Percentiles rank a stretch among this genome's conserved stretches.
These are phyloP conservation scores for Volvariella volvacea DNA, from an alignment of 1,284 basidiomycete species.

Conservation along the genomic window DNA sequence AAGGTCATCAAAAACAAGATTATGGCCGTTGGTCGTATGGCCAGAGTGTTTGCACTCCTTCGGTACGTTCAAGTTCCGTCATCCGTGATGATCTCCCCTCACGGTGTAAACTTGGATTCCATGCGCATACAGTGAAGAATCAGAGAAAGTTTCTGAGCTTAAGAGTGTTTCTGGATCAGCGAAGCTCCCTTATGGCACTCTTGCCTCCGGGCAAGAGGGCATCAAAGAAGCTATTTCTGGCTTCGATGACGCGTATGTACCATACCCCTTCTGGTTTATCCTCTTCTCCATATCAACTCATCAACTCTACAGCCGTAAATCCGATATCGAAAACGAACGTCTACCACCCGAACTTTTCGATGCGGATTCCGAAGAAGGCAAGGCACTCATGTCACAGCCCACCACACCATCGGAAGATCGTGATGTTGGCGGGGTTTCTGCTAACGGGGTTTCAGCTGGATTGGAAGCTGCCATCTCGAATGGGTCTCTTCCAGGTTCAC, in stretches of 20 bases:
- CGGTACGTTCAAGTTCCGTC: conserved; percentile 50
- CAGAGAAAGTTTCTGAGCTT: conserved; percentile 94
- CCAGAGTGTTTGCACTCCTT: conserved; percentile 91
- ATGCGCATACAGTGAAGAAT: conserved; percentile 73
- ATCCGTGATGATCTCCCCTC: neutral
- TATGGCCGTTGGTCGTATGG: conserved; percentile 94
- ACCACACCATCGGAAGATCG: conserved; percentile 44
- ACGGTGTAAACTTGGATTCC: neutral
- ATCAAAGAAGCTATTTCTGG: conserved; percentile 94
- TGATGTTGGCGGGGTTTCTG: conserved; percentile 40
- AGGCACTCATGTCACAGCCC: conserved; percentile 49
- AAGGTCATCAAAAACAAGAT: conserved; percentile 97
- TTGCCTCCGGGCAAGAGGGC: conserved; percentile 89
- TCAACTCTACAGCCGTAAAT: conserved; percentile 66
- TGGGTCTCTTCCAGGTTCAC: conserved; percentile 19
- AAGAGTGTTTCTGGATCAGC: conserved; percentile 82
- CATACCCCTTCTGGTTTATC: too few species aligned
- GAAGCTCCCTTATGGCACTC: conserved; percentile 80
- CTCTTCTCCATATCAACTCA: neutral
- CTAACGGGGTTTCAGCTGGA: conserved; percentile 46
- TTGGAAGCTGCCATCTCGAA: conserved; percentile 43
- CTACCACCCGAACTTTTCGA: conserved; percentile 94
- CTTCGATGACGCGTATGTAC: conserved; percentile 93
- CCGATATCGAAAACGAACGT: conserved; percentile 98
- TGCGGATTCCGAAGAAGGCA: conserved; percentile 71